A percentile compares a stretch with the other conserved stretches of the same genome.
Evolutionary conservation across 2,329 filamentous ascomycete species (phyloP).

Genomic region (Aspergillus pseudoterreus): DNA sequence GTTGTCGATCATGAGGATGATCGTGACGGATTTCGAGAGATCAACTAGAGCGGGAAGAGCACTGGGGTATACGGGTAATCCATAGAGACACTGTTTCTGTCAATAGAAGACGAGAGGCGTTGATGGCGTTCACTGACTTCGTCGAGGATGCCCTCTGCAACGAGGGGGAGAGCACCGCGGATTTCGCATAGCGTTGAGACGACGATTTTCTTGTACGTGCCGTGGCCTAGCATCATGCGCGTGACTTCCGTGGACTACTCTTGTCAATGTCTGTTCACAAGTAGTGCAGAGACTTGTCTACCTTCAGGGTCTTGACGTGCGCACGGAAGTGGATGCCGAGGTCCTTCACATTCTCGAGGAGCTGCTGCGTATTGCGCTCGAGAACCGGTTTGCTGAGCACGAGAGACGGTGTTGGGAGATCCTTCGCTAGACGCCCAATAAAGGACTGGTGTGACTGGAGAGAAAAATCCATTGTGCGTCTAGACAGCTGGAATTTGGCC

Average conservation of each 20-base stretch:
- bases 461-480: constrained; percentile 26
- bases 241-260: constrained; percentile 30
- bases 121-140: constrained; percentile 29
- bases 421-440: constrained; percentile 30
- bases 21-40: constrained; percentile 26
- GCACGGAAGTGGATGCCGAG: constrained; percentile 39
- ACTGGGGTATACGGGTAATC: constrained; percentile 38
- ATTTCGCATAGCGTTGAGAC: constrained; percentile 43
- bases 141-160: constrained; percentile 38
- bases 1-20: constrained; percentile 36
- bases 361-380: constrained; percentile 34
- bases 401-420: constrained; percentile 40
- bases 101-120: too few relatives aligned
- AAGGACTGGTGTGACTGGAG: constrained; percentile 31
- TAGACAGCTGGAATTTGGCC: too few relatives aligned
- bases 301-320: constrained; percentile 48
- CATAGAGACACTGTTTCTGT: constrained; percentile 31
- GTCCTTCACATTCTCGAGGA: constrained; percentile 39
- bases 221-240: constrained; percentile 40
- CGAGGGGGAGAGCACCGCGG: constrained; percentile 37
- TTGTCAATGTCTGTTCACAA: background rate
- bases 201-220: constrained; percentile 37
- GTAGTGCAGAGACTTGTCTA: constrained; percentile 4
- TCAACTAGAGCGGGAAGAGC: constrained; percentile 28
- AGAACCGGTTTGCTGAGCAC: constrained; percentile 38